Evolutionary conservation across 441 rosid species (phyloP).

Genomic region (Erysimum pusillum): DNA sequence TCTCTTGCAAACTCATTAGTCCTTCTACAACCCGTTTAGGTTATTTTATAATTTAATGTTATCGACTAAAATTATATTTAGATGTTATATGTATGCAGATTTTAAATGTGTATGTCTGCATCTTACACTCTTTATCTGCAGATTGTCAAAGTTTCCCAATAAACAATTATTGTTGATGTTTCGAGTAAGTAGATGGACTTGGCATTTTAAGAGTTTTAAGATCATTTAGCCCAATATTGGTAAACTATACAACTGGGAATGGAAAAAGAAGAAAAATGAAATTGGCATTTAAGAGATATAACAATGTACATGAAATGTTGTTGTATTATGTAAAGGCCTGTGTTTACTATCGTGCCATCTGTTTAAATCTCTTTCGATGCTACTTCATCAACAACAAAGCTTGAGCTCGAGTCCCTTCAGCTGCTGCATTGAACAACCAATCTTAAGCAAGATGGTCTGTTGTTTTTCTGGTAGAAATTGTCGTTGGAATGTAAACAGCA

Average conservation of each 20-base stretch:
- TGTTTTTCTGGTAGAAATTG: conserved; percentile 54
- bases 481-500: conserved; percentile 54
- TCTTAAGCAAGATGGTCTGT: conserved; percentile 50
- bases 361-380: conserved; percentile 13
- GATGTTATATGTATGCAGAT: no score
- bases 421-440: conserved; percentile 23
- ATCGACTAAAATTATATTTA: no score
- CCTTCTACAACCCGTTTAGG: no score
- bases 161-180: neutral
- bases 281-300: no score
- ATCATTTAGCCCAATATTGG: neutral
- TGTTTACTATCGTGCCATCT: conserved; percentile 13
- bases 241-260: neutral
- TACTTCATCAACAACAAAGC: conserved; percentile 39
- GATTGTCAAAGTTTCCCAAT: neutral
- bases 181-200: neutral
- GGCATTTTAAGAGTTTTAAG: neutral
- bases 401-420: conserved; percentile 30
- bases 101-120: no score
- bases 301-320: conserved; percentile 31
- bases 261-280: neutral
- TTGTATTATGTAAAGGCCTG: conserved; percentile 22
- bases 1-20: no score
- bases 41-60: no score
- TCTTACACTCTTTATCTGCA: conserved; percentile 17